A percentile compares a stretch with the other conserved stretches of the same genome.
Evolutionary conservation across 305 asterid genomes (phyloP).

Genomic region (Fraxinus platypoda): DNA sequence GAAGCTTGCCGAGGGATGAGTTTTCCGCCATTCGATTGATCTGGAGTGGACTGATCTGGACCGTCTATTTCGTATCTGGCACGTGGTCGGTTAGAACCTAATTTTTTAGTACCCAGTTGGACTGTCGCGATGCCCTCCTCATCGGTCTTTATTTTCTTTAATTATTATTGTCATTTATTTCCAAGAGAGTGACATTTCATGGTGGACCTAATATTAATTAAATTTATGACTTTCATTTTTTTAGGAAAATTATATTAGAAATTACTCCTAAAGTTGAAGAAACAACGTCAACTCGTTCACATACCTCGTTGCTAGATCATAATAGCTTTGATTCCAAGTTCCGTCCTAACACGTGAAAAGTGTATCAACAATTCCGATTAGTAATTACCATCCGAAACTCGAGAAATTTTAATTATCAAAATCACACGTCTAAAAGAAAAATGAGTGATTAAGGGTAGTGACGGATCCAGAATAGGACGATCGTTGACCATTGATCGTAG

Average conservation of each 20-base stretch:
- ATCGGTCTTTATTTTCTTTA: background rate
- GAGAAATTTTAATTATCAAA: too few relatives aligned
- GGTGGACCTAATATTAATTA: background rate
- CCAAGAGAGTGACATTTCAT: background rate
- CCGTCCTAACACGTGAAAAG: too few relatives aligned
- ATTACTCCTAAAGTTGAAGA: background rate
- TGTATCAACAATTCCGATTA: too few relatives aligned
- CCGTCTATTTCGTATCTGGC: constrained; percentile 38
- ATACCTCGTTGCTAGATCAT: background rate
- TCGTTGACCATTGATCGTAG: too few relatives aligned
- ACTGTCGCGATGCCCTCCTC: background rate
- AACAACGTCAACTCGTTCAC: background rate
- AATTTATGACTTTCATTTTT: background rate
- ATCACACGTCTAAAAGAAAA: too few relatives aligned
- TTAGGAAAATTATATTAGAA: background rate
- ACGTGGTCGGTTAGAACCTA: constrained; percentile 31
- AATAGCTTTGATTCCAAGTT: too few relatives aligned
- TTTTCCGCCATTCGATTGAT: constrained; percentile 42
- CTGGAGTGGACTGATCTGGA: constrained; percentile 36
- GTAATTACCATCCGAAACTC: too few relatives aligned
- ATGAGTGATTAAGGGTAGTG: too few relatives aligned
- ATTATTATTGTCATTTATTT: background rate
- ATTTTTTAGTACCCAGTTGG: constrained; percentile 8
- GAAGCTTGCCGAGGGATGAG: constrained; percentile 11
- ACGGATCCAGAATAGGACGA: too few relatives aligned